These are phyloP conservation scores for Pleurotus sapidus DNA, from an alignment of 768 basidiomycete species.

Conservation along the genomic window DNA sequence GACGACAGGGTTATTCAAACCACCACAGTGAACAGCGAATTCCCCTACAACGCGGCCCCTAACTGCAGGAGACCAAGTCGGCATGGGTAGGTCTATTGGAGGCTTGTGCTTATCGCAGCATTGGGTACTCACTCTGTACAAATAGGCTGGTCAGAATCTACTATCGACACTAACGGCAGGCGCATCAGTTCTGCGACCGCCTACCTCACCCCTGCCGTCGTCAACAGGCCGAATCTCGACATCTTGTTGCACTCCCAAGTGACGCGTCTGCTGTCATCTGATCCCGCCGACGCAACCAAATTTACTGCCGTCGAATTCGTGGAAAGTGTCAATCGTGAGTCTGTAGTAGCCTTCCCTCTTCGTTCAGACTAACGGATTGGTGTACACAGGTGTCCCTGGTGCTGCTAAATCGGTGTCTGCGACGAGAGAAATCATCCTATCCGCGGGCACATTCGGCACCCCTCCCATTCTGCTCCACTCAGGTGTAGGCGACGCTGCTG, in stretches of 20 bases:
- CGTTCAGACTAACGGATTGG: not conserved
- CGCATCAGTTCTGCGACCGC: constrained; percentile 27
- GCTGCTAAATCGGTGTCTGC: constrained; percentile 15
- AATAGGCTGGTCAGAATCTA: constrained; percentile 25
- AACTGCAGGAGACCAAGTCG: constrained; percentile 27
- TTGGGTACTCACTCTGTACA: not conserved
- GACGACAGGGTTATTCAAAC: constrained; percentile 20
- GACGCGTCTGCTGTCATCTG: not conserved
- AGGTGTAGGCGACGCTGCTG: constrained; percentile 29
- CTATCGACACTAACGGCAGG: constrained; percentile 22
- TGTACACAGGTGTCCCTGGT: not conserved
- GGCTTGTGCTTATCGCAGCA: not conserved
- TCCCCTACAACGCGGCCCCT: constrained; percentile 29
- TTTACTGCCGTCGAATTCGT: not conserved
- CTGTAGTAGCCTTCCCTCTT: constrained; percentile 11
- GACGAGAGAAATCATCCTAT: constrained; percentile 34
- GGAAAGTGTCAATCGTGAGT: constrained; percentile 10
- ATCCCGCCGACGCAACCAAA: not conserved
- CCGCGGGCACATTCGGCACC: constrained; percentile 30
- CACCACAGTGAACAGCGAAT: constrained; percentile 19
- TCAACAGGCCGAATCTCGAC: constrained; percentile 26
- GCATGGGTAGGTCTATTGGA: constrained; percentile 19
- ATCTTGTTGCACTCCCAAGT: constrained; percentile 20
- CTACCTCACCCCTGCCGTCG: constrained; percentile 23
- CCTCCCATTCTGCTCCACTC: constrained; percentile 34